These are phyloP conservation scores for Solanum infundibuliforme DNA, from an alignment of 257 asterid genomes.

Conservation along the genomic window DNA sequence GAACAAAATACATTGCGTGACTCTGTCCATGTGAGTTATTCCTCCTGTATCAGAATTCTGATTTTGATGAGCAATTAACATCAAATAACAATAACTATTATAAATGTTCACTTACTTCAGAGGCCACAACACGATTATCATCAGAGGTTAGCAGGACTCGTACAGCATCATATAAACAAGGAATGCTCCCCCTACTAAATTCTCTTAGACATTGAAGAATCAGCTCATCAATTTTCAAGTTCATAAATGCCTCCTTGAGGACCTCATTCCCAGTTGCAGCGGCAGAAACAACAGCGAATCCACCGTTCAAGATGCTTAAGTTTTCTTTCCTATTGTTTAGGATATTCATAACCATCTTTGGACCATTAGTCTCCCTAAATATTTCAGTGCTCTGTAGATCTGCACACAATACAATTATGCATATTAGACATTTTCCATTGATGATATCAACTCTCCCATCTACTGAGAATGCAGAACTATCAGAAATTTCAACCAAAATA, in stretches of 20 bases:
- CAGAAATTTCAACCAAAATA: background rate
- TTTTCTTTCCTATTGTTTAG: slow-evolving; percentile 37
- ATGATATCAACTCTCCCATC: background rate
- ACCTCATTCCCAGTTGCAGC: slow-evolving; percentile 93
- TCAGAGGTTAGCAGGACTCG: slow-evolving; percentile 71
- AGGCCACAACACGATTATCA: slow-evolving; percentile 84
- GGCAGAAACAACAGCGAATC: slow-evolving; percentile 73
- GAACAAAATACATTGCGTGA: background rate
- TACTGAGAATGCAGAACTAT: background rate
- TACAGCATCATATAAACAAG: slow-evolving; percentile 64
- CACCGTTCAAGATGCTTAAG: slow-evolving; percentile 45
- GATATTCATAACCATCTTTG: slow-evolving; percentile 45
- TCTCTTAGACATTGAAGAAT: slow-evolving; percentile 50
- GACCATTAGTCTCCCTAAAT: slow-evolving; percentile 61
- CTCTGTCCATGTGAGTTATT: background rate
- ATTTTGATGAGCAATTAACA: background rate
- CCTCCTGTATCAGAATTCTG: background rate
- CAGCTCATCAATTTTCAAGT: slow-evolving; percentile 66
- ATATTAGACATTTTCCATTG: background rate
- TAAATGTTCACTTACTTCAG: slow-evolving; percentile 52
- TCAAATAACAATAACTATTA: background rate
- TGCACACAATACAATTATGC: slow-evolving; percentile 17
- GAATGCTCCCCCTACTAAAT: slow-evolving; percentile 42
- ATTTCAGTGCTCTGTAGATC: slow-evolving; percentile 77
- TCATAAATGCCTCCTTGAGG: slow-evolving; percentile 77